Conservation (phyloP, 345 rosid species). For the Capsella bursapastoris region DNA sequence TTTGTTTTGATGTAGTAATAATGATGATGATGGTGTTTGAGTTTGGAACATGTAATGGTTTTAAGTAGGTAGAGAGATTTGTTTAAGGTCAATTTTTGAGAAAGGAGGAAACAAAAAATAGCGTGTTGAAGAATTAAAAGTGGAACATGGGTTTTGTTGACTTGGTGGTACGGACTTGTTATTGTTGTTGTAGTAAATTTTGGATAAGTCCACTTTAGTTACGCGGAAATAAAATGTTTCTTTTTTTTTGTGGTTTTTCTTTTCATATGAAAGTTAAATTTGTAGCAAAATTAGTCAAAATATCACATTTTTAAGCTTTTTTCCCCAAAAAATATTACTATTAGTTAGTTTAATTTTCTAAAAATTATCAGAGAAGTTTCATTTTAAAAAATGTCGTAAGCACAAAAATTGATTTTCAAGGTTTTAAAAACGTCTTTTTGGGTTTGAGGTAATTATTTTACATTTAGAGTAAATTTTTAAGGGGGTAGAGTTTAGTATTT, state of each 20-base stretch:
- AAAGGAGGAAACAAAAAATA: background rate
- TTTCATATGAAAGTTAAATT: too few species aligned
- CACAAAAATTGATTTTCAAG: too few species aligned
- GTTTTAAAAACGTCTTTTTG: too few species aligned
- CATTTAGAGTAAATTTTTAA: too few species aligned
- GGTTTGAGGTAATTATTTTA: too few species aligned
- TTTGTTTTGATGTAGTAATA: background rate
- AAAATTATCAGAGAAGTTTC: too few species aligned
- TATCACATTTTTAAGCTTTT: too few species aligned
- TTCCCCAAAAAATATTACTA: too few species aligned
- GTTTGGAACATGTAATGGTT: slow-evolving; percentile 14
- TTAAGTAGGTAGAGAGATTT: slow-evolving; percentile 30
- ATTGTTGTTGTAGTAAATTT: background rate
- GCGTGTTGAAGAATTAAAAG: slow-evolving; percentile 35
- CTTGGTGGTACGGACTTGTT: slow-evolving; percentile 29
- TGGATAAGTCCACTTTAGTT: slow-evolving; percentile 10
- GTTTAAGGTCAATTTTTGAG: slow-evolving; percentile 23
- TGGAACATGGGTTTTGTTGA: slow-evolving; percentile 38
- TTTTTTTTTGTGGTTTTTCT: background rate
- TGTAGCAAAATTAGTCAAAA: too few species aligned
- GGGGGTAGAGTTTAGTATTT: too few species aligned
- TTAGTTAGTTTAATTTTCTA: too few species aligned
- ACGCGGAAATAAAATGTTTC: background rate
- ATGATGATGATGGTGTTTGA: slow-evolving; percentile 11
- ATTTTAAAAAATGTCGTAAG: too few species aligned